Evolutionary conservation across 352 stramenopile species (phyloP), one percentile per base, ranked within the genome.

Genomic region (Phytophthora cryptogea): DNA sequence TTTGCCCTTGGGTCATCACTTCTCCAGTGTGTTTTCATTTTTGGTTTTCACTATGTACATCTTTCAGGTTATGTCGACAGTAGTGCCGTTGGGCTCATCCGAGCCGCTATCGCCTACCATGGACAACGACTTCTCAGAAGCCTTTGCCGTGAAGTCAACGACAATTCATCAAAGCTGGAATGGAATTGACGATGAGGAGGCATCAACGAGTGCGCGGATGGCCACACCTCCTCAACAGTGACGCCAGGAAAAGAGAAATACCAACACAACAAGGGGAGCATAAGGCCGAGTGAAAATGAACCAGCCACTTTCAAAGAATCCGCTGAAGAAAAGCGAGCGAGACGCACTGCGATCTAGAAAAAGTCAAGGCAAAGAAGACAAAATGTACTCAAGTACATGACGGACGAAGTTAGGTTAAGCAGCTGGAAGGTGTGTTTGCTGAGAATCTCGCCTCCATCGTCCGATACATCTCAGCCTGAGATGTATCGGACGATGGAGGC

Each of bases 301-400:
- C 16, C 6, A 1, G 43, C 35, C 35, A 31, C 5, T 49, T 32
- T 45, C 16, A 51, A 52, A 46, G 54, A 63, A 9, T 3, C 54
- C 9, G 37, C 36, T 35, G 49, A 74, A 35, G 41, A 40, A 23
- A 70, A 63, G 16, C 70, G 76, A 46, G 67, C 70, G 14, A 61
- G 72, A n/a, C n/a, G n/a, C n/a, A n/a, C n/a, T n/a, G n/a, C n/a
- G n/a, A n/a, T n/a, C n/a, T n/a, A n/a, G n/a, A n/a, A n/a, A n/a
- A n/a, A n/a, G n/a, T n/a, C n/a, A n/a, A n/a, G n/a, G n/a, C n/a
- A n/a, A n/a, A n/a, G n/a, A n/a, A n/a, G n/a, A n/a, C n/a, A n/a
- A n/a, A n/a, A n/a, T n/a, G n/a, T n/a, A n/a, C n/a, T n/a, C n/a
- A n/a, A n/a, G n/a, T n/a, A n/a, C n/a, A n/a, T n/a, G n/a, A n/a